Evolutionary conservation across 108 stramenopile species (phyloP), one percentile per base, ranked within the genome.

Genomic region (Parietichytrium sp.): DNA sequence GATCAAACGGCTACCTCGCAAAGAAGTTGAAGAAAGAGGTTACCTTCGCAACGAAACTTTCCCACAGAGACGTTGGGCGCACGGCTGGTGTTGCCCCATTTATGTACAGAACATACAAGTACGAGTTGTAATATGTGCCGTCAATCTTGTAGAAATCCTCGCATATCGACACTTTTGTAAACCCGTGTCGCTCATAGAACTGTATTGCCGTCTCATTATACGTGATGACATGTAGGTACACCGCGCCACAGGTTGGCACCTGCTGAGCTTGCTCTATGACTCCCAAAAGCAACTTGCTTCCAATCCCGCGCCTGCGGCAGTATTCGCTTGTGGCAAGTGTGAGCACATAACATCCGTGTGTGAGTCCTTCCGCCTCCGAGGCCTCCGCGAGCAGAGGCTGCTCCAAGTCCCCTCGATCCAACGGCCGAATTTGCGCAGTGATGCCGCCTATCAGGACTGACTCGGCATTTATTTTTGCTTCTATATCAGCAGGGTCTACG

Each of bases 181-280:
- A 81, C 36, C 31, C 80, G 80, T 54, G 16, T 3, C 54, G 29
- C 33, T 38, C 25, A 30, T 81, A 81, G 20, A 81, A 81, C 4
- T 6, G 51, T 12, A 81, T 33, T 2, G 80, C 80, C 6, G 80
- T 26, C 27, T 42, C 80, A 30, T 81, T 81, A 20, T 55, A 81
- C 0, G 80, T 81, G 54, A 81, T 81, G 8, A 81, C 80, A 30
- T 81, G 80, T 6, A 81, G 80, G 54, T 55, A 81, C 23, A 81
- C 80, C 15, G 27, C 53, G 42, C 54, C 80, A 54, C 53, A 55
- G 80, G 29, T 16, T 6, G 42, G 38, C 25, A 55, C 20, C 26
- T 12, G 10, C 36, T 15, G 18, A 3, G 80, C 80, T 3, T 23
- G 4, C 4, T 10, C 42, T 2, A 81, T n/a, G 15, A 16, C 52